These are phyloP conservation scores for Casuarina glauca DNA, from an alignment of 306 rosid species.

Conservation along the genomic window DNA sequence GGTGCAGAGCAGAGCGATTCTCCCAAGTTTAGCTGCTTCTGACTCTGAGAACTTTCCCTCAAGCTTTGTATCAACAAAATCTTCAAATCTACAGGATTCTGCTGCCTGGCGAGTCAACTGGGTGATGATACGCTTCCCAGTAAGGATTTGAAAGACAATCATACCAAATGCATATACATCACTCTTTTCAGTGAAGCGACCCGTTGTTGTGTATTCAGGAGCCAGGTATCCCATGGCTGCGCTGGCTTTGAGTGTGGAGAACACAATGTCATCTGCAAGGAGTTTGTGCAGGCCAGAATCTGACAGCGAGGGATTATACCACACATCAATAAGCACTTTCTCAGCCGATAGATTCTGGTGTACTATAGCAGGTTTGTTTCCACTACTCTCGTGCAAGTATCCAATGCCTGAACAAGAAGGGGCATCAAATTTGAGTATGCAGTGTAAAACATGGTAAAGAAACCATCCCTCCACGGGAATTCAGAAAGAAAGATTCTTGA, in stretches of 20 bases:
- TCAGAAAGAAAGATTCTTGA: not conserved
- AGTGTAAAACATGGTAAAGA: not conserved
- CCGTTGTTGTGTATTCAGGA: conserved; percentile 72
- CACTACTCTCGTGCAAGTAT: conserved; percentile 61
- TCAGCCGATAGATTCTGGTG: conserved; percentile 83
- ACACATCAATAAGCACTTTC: conserved; percentile 61
- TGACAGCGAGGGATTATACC: conserved; percentile 56
- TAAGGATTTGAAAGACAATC: conserved; percentile 69
- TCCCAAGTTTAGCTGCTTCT: conserved; percentile 63
- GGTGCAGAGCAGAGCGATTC: conserved; percentile 65
- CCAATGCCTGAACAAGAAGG: conserved; percentile 54
- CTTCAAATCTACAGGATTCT: conserved; percentile 41
- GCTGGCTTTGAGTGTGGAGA: conserved; percentile 72
- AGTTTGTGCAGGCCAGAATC: conserved; percentile 86
- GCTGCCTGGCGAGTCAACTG: conserved; percentile 38
- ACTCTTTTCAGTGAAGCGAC: conserved; percentile 70
- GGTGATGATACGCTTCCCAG: conserved; percentile 57
- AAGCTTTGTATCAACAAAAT: conserved; percentile 61
- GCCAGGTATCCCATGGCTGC: conserved; percentile 91
- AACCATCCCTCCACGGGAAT: not conserved
- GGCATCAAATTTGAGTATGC: conserved; percentile 5
- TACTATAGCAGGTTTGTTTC: conserved; percentile 45
- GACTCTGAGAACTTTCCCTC: conserved; percentile 60
- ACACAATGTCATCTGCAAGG: conserved; percentile 78
- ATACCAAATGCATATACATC: conserved; percentile 85